Evolutionary conservation across 208 protist genomes (phyloP), one percentile per base, ranked within the genome.

Genomic region (Sergeia podlipaevii): DNA sequence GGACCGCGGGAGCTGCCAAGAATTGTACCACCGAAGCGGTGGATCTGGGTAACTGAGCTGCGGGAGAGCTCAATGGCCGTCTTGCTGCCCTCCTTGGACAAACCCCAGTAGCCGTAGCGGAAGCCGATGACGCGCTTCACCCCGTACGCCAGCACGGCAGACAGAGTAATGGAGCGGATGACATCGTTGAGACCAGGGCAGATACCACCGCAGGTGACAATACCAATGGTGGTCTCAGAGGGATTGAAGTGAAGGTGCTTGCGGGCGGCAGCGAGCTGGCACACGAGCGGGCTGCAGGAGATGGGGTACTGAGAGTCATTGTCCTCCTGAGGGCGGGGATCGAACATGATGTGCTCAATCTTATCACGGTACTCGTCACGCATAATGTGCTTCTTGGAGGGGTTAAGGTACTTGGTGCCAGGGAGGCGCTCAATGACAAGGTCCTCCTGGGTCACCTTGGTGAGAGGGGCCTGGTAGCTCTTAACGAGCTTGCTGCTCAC

Each of bases 111-210:
- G 44, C 93, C 91, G 58, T 84, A 96, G 49, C 83, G 84, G 72
- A 97, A 93, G 42, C 94, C 94, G 60, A 94, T 81, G 4, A 97
- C 88, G 26, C 80, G 74, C 64, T 91, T 88, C 54, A 97, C 89
- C 55, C 81, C 76, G 76, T 98, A 98, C 11, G 55, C 26, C 34
- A 76, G 62, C 33, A 79, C 85, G 33, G 74, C 78, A 28, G 73
- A 72, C 43, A 96, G 74, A 8, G 85, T 91, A 37, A 98, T 74
- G 53, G 80, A 95, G 55, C 91, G 93, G 51, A 97, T 97, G 36
- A 98, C 91, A 32, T 95, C 85, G 75, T 98, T 98, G 21, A 98
- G 81, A 50, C 96, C 96, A 28, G 96, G 96, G 75, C 96, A 98
- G 52, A 98, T 94, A 33, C 96, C 96, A 47, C 96, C 96, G 74